phyloP scores from a whole-genome alignment of 2,329 filamentous ascomycete species.

The Chaetomium sp. region DNA sequence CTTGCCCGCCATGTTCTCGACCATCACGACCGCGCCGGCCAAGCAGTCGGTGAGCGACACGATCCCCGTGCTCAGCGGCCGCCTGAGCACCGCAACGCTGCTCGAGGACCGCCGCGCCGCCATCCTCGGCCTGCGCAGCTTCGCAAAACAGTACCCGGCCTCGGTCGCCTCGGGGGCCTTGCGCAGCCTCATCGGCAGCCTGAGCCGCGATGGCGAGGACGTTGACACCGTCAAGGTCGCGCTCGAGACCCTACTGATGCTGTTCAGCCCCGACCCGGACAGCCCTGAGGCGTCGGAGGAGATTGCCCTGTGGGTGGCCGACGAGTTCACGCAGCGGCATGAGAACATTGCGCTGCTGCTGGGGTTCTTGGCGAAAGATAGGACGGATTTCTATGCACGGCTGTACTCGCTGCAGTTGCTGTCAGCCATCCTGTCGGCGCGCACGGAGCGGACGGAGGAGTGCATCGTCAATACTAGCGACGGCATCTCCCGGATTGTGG shows the following conservation, averaged over 20 bases:
- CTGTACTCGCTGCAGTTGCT: constrained; percentile 88
- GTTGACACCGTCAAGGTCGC: constrained; percentile 94
- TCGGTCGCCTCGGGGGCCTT: constrained; percentile 93
- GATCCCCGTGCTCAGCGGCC: constrained; percentile 81
- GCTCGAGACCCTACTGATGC: constrained; percentile 88
- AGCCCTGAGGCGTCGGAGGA: constrained; percentile 94
- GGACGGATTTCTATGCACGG: constrained; percentile 80
- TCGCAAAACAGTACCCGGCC: constrained; percentile 92
- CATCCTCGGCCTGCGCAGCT: constrained; percentile 87
- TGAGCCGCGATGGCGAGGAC: constrained; percentile 86
- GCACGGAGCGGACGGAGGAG: constrained; percentile 89
- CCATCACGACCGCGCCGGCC: constrained; percentile 65
- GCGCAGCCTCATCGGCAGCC: constrained; percentile 74
- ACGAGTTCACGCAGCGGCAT: constrained; percentile 96
- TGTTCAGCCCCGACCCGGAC: constrained; percentile 66
- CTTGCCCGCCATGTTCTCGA: constrained; percentile 48
- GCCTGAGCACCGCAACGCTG: constrained; percentile 81
- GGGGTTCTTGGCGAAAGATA: constrained; percentile 81
- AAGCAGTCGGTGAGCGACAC: constrained; percentile 96
- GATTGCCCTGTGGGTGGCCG: constrained; percentile 90
- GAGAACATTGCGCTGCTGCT: constrained; percentile 91
- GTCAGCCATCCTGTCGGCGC: constrained; percentile 73
- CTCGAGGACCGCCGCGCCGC: constrained; percentile 91
- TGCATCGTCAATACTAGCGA: constrained; percentile 85
- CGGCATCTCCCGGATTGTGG: constrained; percentile 80